Evolutionary conservation across 305 asterid species (phyloP), one percentile per base, ranked within the genome.

Genomic region (Solanum chacoense): DNA sequence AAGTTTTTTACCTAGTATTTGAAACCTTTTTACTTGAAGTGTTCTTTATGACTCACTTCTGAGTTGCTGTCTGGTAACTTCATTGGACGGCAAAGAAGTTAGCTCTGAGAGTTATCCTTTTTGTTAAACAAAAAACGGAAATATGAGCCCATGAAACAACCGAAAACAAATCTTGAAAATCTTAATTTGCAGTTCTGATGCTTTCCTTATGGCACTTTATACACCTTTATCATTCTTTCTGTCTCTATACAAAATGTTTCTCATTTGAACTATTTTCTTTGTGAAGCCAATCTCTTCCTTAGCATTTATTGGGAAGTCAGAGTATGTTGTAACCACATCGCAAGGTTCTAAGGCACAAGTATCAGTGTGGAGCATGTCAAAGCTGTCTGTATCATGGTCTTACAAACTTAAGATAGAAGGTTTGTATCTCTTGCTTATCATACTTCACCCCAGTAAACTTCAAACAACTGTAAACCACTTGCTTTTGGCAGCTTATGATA

Each of bases 321-420:
- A 93, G 29, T 94, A 97, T 92, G 94, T 97, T 50, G 95, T 97
- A 84, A 95, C 99, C 80, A 90, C 94, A 36, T 95, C 99, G 38
- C 94, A 89, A 89, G 99, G 98, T 67, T 90, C 93, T 84, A 91
- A 91, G 76, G 94, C 98, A 2, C 95, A 93, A 87, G 89, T 97
- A 88, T 90, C 93, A 59, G 14, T 95, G 14, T 97, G 99, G 99
- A 94, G 94, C 85, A 93, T 96, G 98, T 93, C 95, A 75, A 94
- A 92, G 76, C 91, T 95, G 85, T 90, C 95, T 74, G 83, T 88
- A 72, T 89, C 89, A 36, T 97, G 99, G 99, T 94, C 98, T 83
- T 97, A 95, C 94, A 93, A 90, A 92, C 96, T 97, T 88, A 92
- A 93, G 87, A 93, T 90, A 45, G 96, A 96, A 92, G 98, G 99